Evolutionary conservation across 1,284 basidiomycete species (phyloP).

Genomic region (Papiliotrema fonsecae): DNA sequence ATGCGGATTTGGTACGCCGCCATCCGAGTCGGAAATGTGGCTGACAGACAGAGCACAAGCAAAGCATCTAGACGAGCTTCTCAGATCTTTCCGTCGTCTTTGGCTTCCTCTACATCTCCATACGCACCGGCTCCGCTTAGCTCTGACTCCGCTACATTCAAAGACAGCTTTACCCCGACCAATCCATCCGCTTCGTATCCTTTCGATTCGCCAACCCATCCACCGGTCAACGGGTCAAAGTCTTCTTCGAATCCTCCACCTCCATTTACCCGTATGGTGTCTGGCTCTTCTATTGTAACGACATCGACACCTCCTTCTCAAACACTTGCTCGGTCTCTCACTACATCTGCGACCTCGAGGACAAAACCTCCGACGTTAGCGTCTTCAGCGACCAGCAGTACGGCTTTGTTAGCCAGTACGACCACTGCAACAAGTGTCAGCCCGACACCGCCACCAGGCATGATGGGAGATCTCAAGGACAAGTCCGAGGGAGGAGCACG

Average conservation of each 20-base stretch:
- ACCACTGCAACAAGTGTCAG: too few relatives aligned
- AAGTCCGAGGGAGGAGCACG: constrained; percentile 35
- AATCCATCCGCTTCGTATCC: constrained; percentile 19
- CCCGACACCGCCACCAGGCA: constrained; percentile 1
- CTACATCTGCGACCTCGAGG: not conserved
- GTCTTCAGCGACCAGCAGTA: too few relatives aligned
- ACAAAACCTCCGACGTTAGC: too few relatives aligned
- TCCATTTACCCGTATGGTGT: constrained; percentile 15
- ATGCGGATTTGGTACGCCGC: constrained; percentile 14
- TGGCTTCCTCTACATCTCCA: constrained; percentile 22
- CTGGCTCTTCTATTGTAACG: constrained; percentile 8
- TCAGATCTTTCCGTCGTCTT: constrained; percentile 23
- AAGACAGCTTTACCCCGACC: constrained; percentile 30
- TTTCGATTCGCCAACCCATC: constrained; percentile 29
- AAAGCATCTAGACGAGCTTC: constrained; percentile 18
- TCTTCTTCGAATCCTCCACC: constrained; percentile 10
- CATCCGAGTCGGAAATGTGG: too few relatives aligned
- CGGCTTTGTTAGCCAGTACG: too few relatives aligned
- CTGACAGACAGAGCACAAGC: too few relatives aligned
- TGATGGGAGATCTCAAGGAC: not conserved
- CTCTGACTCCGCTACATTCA: constrained; percentile 30
- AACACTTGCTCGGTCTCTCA: not conserved
- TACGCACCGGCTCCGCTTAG: constrained; percentile 13
- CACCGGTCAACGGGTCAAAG: not conserved
- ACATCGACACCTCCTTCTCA: constrained; percentile 10